A percentile compares a stretch with the other conserved stretches of the same genome.
These are phyloP conservation scores for Cryphonectria radicalis DNA, from an alignment of 2,329 filamentous ascomycete genomes.

Conservation along the genomic window DNA sequence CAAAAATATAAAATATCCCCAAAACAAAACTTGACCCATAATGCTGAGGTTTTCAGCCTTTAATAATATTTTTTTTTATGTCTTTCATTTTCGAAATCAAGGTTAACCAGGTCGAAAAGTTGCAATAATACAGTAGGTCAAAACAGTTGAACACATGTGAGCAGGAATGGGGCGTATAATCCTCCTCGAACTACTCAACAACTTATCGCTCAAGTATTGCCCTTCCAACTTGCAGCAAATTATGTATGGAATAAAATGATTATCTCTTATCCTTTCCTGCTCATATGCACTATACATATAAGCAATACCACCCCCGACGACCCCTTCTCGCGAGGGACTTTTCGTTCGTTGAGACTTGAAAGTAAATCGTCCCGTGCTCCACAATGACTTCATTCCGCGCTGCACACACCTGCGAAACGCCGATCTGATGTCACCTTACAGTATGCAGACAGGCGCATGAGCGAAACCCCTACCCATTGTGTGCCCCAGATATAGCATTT, in stretches of 20 bases:
- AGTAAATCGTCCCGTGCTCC: neutral
- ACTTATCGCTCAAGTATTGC: too few relatives aligned
- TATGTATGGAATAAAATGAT: neutral
- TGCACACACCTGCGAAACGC: neutral
- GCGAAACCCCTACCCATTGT: neutral
- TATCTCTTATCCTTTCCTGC: neutral
- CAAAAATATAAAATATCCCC: too few relatives aligned
- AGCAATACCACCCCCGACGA: neutral
- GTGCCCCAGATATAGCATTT: neutral
- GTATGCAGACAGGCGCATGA: neutral
- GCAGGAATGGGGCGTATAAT: too few relatives aligned
- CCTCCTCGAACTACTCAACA: too few relatives aligned
- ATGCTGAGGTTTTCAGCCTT: too few relatives aligned
- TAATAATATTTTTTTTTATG: too few relatives aligned
- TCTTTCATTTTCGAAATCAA: too few relatives aligned
- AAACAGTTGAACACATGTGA: too few relatives aligned
- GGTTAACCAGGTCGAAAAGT: too few relatives aligned
- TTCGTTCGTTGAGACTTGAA: conserved; percentile 2
- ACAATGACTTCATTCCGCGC: conserved; percentile 22
- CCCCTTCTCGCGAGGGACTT: too few relatives aligned
- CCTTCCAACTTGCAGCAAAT: neutral
- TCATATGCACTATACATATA: neutral
- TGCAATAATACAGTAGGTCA: too few relatives aligned
- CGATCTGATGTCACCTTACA: conserved; percentile 24
- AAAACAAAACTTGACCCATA: too few relatives aligned